Base-by-base conservation (phyloP, 2,329 filamentous ascomycete species). In the Venturia pyrina region DNA sequence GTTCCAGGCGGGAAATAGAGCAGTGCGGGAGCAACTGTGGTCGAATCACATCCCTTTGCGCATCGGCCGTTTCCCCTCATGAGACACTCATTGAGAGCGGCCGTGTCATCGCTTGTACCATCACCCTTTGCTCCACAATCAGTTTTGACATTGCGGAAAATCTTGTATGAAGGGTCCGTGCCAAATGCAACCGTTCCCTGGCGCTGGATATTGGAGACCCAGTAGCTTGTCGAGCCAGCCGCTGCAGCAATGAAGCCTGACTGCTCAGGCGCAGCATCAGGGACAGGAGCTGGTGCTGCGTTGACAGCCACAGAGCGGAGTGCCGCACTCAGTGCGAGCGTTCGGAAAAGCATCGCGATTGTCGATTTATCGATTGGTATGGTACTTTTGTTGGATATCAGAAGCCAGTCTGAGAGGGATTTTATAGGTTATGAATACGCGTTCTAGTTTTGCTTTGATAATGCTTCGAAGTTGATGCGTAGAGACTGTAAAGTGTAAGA, bases 1-100 rank as follows among this genome's bases (percentile, higher is more conserved):
- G 87, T 96, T 69, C 93, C 93, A 13, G 90, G 82, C 48, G 92
- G 93, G 80, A 98, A 96, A 81, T 96, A 98, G 64, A 98, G 86
- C 17, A 98, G 80, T 34, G 91, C 93, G 0, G 93, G 93, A 1
- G 87, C 86, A n/a, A 85, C 84, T 3, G 93, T 98, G 41, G 85
- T 86, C 1, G 91, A 96, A 74, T 95, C 89, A 74, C 93, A 98
- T 68, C 86, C 85, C 69, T 85, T 75, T 48, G 90, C 91, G 73
- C 93, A 98, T 56, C 93, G 89, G 71, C 83, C 81, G 11, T 28
- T 59, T 37, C 91, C 91, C n/a, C 85, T 84, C 5, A 85, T 82
- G 72, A 97, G 89, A 69, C 92, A 92, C 50, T 79, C 76, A 79
- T 96, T 97, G 83, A 98, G 96, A 66, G 93, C 91, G 0, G 78